phyloP scores from a whole-genome alignment of 179 eudicot species.

The Gypsophila paniculata region DNA sequence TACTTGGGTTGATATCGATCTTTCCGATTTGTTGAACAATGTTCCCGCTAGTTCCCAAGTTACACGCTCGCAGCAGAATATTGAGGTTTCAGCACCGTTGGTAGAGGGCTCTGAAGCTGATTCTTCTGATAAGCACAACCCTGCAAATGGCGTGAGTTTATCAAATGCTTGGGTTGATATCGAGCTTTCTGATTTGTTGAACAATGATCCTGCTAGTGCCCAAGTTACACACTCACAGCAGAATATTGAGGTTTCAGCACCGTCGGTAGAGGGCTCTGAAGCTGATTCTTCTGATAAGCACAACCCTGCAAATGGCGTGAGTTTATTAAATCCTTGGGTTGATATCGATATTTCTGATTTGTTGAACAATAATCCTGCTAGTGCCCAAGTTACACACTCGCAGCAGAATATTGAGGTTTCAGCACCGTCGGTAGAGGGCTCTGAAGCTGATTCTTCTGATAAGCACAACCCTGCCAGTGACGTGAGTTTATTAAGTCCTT shows the following conservation, averaged over 20 bases:
- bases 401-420: slow-evolving; percentile 26
- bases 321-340: slow-evolving; percentile 17
- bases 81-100: slow-evolving; percentile 30
- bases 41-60: slow-evolving; percentile 24
- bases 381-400: slow-evolving; percentile 21
- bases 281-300: slow-evolving; percentile 20
- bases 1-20: neutral
- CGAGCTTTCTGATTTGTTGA: neutral
- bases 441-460: slow-evolving; percentile 30
- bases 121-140: slow-evolving; percentile 21
- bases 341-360: neutral
- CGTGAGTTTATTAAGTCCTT: slow-evolving; percentile 19
- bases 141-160: slow-evolving; percentile 24
- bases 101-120: slow-evolving; percentile 26
- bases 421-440: slow-evolving; percentile 32
- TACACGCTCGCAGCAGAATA: slow-evolving; percentile 16
- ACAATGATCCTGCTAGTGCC: slow-evolving; percentile 17
- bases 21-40: neutral
- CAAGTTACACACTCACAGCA: slow-evolving; percentile 23
- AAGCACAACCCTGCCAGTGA: slow-evolving; percentile 24
- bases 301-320: slow-evolving; percentile 25
- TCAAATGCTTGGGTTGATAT: slow-evolving; percentile 3
- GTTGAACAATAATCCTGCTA: slow-evolving; percentile 16
- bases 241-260: slow-evolving; percentile 27
- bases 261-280: slow-evolving; percentile 30